Base-by-base conservation (phyloP, 768 basidiomycete genomes). In the Boletus tylopilopsis region DNA sequence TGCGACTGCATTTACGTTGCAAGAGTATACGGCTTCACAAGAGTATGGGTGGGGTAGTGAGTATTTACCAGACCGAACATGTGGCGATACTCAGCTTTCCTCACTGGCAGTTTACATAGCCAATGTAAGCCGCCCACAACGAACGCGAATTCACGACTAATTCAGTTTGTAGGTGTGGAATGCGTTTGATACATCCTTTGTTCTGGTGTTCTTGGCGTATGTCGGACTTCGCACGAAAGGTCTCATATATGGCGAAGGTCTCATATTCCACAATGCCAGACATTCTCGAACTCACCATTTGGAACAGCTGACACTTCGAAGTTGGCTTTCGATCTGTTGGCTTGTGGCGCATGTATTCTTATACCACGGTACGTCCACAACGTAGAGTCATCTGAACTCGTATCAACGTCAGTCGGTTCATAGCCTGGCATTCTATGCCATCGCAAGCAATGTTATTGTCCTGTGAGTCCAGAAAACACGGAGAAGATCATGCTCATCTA, bases 11-110 rank as follows among this genome's bases (percentile, higher is more conserved):
- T 93, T 95, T 57, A 72, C 84, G 5, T 66, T 96, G 33, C 88
- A 89, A 51, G 93, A 95, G 67, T 94, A 94, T 64, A 91, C 92
- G 0, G 81, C 90, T 5, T 80, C 86, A 1, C 89, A 81, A 42
- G 90, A 94, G 64, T 84, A 94, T 60, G 91, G 93, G 22, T 93
- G 88, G 89, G 77, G 79, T 38, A 84, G 90, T 91, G 60, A 70
- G 90, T 75, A n/a, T 42, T 39, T n/a, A 33, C 18, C 30, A 19
- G 30, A 43, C 48, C 34, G 34, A 36, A 52, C 25, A n/a, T 27
- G 0, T 5, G 10, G 12, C 16, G 33, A 49, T 47, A 41, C 54
- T 50, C 18, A 55, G 6, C 18, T 22, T 45, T 39, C 29, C 4
- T 36, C 15, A 42, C 19, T 12, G 37, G 21, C 56, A 78, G 90